phyloP scores from a whole-genome alignment of 2,329 filamentous ascomycete genomes.

The Colletotrichum euphorbiae region DNA sequence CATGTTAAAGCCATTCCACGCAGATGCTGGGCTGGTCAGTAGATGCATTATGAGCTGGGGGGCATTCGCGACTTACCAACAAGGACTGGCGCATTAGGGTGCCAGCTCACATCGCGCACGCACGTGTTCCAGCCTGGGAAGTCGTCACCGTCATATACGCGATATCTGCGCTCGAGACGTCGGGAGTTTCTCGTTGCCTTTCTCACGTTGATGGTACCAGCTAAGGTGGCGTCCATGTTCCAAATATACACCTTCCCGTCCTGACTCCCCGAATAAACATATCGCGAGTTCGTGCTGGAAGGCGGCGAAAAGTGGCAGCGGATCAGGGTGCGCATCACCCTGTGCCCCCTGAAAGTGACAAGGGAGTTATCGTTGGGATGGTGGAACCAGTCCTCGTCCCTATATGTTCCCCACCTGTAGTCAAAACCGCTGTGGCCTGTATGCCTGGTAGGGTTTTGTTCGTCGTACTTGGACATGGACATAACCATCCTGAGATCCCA shows the following conservation, averaged over 20 bases:
- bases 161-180: slow-evolving; percentile 64
- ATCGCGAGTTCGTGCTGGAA: slow-evolving; percentile 85
- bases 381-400: slow-evolving; percentile 73
- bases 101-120: slow-evolving; percentile 91
- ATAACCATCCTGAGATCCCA: slow-evolving; percentile 96
- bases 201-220: slow-evolving; percentile 81
- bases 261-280: slow-evolving; percentile 92
- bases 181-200: slow-evolving; percentile 74
- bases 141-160: slow-evolving; percentile 69
- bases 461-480: slow-evolving; percentile 72
- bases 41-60: neutral
- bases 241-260: slow-evolving; percentile 92
- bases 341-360: slow-evolving; percentile 93
- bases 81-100: slow-evolving; percentile 84
- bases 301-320: slow-evolving; percentile 95
- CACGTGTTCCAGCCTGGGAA: slow-evolving; percentile 77
- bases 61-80: slow-evolving; percentile 62
- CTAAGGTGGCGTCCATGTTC: slow-evolving; percentile 90
- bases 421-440: slow-evolving; percentile 73
- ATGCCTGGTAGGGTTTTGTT: slow-evolving; percentile 66
- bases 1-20: slow-evolving; percentile 83
- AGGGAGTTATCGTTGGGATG: slow-evolving; percentile 90
- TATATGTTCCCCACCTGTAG: slow-evolving; percentile 77
- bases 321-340: slow-evolving; percentile 89
- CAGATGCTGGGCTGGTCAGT: slow-evolving; percentile 69